Percentiles rank a stretch among this genome's conserved stretches.
These are phyloP conservation scores for Microbotryomycetes sp. DNA, from an alignment of 1,284 basidiomycete species.

Conservation along the genomic window DNA sequence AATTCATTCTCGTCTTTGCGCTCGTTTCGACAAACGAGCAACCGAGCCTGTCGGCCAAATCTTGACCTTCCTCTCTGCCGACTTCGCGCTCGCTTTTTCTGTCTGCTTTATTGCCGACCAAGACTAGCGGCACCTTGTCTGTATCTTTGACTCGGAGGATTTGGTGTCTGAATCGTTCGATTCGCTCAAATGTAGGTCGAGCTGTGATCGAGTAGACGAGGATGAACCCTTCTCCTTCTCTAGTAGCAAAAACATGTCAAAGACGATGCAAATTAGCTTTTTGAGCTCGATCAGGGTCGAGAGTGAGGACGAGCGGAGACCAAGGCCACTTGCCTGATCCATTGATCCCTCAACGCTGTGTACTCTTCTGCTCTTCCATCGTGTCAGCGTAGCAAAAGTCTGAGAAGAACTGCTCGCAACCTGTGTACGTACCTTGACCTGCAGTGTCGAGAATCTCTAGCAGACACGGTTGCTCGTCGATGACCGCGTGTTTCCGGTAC, in stretches of 20 bases:
- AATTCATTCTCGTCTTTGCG: constrained; percentile 42
- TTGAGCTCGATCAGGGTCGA: background rate
- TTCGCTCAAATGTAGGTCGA: constrained; percentile 42
- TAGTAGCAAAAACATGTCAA: constrained; percentile 5
- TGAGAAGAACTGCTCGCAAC: background rate
- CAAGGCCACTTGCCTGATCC: constrained; percentile 37
- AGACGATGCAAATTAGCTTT: background rate
- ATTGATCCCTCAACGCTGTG: constrained; percentile 43
- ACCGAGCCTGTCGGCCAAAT: constrained; percentile 38
- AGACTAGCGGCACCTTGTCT: constrained; percentile 40
- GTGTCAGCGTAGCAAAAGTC: constrained; percentile 1
- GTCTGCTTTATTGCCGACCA: constrained; percentile 44
- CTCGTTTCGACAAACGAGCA: constrained; percentile 43
- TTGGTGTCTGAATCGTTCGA: constrained; percentile 41
- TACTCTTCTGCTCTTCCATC: constrained; percentile 41
- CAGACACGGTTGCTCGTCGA: constrained; percentile 43
- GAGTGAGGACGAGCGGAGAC: background rate
- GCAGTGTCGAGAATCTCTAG: constrained; percentile 42
- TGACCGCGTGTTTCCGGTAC: constrained; percentile 43
- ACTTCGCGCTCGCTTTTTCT: constrained; percentile 42
- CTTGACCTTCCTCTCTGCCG: constrained; percentile 38
- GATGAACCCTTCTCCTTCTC: constrained; percentile 44
- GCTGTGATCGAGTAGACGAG: constrained; percentile 43
- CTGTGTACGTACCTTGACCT: constrained; percentile 36
- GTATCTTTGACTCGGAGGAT: constrained; percentile 41